Conservation (phyloP, 202 grass and related monocot species). For the Brachypodium distachyon region DNA sequence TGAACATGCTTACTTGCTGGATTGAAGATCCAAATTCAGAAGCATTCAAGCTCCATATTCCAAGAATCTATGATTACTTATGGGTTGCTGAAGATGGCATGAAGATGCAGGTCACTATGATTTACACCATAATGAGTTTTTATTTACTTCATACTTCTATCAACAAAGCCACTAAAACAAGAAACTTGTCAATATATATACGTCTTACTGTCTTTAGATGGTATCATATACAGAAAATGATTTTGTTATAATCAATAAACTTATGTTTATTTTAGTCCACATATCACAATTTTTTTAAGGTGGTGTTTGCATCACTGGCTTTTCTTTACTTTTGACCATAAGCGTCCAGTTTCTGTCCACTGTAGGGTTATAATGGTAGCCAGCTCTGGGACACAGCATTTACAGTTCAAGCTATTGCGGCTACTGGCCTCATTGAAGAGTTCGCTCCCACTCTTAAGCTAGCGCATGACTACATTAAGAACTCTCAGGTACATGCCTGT, state of each 20-base stretch:
- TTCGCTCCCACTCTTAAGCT: slow-evolving; percentile 57
- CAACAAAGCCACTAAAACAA: background rate
- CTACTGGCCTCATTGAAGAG: slow-evolving; percentile 70
- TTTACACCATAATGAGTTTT: slow-evolving; percentile 1
- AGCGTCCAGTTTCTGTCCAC: background rate
- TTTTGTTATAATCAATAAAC: background rate
- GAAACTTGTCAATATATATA: background rate
- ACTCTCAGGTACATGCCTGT: slow-evolving; percentile 47
- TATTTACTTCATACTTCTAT: background rate
- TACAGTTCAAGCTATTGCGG: slow-evolving; percentile 73
- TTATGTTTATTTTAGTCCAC: background rate
- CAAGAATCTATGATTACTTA: slow-evolving; percentile 74
- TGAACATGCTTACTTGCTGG: slow-evolving; percentile 99
- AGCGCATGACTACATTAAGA: slow-evolving; percentile 70
- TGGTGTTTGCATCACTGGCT: background rate
- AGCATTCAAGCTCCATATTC: slow-evolving; percentile 89
- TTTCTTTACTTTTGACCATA: background rate
- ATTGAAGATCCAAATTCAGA: slow-evolving; percentile 94
- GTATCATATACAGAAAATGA: background rate
- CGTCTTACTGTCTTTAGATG: background rate
- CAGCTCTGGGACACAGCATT: slow-evolving; percentile 93
- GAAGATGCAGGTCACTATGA: slow-evolving; percentile 83
- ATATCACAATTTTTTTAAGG: background rate
- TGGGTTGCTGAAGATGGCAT: slow-evolving; percentile 99
- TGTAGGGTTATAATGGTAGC: slow-evolving; percentile 83